phyloP scores from a whole-genome alignment of 1,284 basidiomycete species.

The Schizophyllum commune region DNA sequence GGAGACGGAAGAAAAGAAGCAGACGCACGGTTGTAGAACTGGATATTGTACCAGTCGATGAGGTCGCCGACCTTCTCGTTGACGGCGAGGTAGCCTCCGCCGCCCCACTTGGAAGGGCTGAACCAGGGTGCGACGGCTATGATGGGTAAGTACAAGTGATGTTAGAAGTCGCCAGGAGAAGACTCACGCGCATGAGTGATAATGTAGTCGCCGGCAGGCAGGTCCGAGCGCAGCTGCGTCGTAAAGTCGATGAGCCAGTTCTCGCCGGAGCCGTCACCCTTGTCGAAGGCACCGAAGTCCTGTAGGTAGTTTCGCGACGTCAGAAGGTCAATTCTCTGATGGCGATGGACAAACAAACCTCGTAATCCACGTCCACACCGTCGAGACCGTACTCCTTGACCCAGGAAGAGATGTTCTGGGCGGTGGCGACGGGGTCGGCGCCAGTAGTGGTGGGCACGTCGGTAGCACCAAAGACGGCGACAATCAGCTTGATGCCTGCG shows the following conservation, averaged over 20 bases:
- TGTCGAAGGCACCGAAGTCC: conserved; percentile 42
- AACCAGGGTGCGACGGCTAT: conserved; percentile 51
- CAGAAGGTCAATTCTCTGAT: not conserved
- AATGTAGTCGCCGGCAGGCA: conserved; percentile 33
- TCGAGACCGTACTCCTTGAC: conserved; percentile 44
- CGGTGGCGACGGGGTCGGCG: conserved; percentile 37
- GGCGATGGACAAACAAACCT: conserved; percentile 20
- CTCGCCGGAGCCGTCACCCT: conserved; percentile 29
- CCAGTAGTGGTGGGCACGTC: conserved; percentile 40
- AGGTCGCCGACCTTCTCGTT: conserved; percentile 45
- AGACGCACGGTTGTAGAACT: conserved; percentile 57
- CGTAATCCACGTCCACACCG: conserved; percentile 49
- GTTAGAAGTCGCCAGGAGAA: not conserved
- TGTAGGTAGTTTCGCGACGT: conserved; percentile 8
- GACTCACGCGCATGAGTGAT: conserved; percentile 36
- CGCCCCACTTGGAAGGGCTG: conserved; percentile 38
- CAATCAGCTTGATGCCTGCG: conserved; percentile 50
- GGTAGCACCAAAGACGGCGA: conserved; percentile 49
- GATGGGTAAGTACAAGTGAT: not conserved
- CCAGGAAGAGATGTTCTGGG: conserved; percentile 42
- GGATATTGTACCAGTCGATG: conserved; percentile 48
- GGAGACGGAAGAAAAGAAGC: not conserved
- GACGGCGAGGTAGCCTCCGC: conserved; percentile 54
- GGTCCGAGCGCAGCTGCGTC: conserved; percentile 28
- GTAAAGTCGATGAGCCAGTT: conserved; percentile 39